Base-by-base conservation (phyloP, 805 yeast species). In the Lipomyces oligophaga region DNA sequence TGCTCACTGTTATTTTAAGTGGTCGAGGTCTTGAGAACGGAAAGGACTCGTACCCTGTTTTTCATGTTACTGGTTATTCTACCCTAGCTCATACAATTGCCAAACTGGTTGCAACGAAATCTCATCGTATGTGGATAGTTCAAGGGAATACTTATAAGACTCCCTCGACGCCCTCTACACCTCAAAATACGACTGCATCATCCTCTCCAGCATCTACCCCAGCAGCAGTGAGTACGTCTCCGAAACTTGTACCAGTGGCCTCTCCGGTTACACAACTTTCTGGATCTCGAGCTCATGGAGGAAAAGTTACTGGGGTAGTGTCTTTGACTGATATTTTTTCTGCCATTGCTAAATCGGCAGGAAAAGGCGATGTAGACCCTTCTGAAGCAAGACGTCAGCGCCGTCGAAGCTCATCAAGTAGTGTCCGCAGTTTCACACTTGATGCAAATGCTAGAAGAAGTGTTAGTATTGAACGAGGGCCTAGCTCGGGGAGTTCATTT, bases 21-120 rank as follows among this genome's bases (percentile, higher is more conserved):
- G 81, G 82, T 45, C 81, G 96, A 62, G 98, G 98, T 18, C 74
- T 90, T 26, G 94, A 83, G 60, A 89, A 88, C 62, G 96, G 96
- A 42, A 88, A 89, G 66, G 98, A 90, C 69, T 87, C 94, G 34
- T 90, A 83, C 73, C 98, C 98, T 15, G 90, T 93, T 33, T 90
- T 90, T 75, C 95, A 90, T 64, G 96, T 90, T 21, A 82, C 85
- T 53, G 78, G 79, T 51, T 75, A 76, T 33, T 79, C 94, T 7
- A 81, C 93, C 0, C 73, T 93, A 41, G 95, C 87, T 27, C 77
- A 96, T 64, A 87, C 94, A 6, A 76, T 93, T 61, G 97, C 97
- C 27, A 90, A 93, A 65, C 72, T 90, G 58, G 97, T 90, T 11
- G 97, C 98, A 4, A 90, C 98, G 1, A 82, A 83, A 65, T 79